Conservation (phyloP, 1,284 basidiomycete genomes). For the Fomes fomentarius region DNA sequence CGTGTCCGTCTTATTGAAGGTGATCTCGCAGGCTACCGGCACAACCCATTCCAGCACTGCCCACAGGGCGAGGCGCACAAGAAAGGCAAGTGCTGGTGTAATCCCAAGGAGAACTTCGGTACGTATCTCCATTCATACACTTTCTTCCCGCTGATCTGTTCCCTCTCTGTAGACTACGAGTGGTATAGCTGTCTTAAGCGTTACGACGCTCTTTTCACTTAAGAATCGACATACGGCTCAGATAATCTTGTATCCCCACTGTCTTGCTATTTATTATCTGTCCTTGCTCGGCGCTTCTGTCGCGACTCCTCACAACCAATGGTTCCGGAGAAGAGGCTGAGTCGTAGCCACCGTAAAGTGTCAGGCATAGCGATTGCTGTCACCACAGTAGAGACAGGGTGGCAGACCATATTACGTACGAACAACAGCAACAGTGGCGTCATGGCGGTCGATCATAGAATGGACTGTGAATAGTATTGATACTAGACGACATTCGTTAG, state of each 20-base stretch:
- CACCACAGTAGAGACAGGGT: background rate
- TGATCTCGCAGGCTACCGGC: slow-evolving; percentile 40
- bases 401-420: background rate
- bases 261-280: slow-evolving; percentile 13
- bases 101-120: slow-evolving; percentile 46
- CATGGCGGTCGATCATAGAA: slow-evolving; percentile 47
- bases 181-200: slow-evolving; percentile 81
- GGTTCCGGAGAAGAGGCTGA: too few relatives aligned
- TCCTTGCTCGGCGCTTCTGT: background rate
- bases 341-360: background rate
- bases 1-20: background rate
- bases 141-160: background rate
- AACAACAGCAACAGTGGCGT: slow-evolving; percentile 2
- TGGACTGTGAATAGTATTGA: slow-evolving; percentile 88
- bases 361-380: background rate
- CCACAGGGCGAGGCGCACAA: slow-evolving; percentile 47
- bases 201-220: slow-evolving; percentile 65
- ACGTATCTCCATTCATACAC: slow-evolving; percentile 13
- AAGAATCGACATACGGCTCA: background rate
- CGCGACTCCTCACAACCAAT: too few relatives aligned
- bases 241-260: background rate
- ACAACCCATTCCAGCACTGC: slow-evolving; percentile 58
- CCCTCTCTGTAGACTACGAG: slow-evolving; percentile 58
- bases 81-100: slow-evolving; percentile 49
- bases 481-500: slow-evolving; percentile 48